A percentile compares a stretch with the other conserved stretches of the same genome.
These are phyloP conservation scores for Plasmodium vivax DNA, from an alignment of 169 alveolate genomes.

Conservation along the genomic window DNA sequence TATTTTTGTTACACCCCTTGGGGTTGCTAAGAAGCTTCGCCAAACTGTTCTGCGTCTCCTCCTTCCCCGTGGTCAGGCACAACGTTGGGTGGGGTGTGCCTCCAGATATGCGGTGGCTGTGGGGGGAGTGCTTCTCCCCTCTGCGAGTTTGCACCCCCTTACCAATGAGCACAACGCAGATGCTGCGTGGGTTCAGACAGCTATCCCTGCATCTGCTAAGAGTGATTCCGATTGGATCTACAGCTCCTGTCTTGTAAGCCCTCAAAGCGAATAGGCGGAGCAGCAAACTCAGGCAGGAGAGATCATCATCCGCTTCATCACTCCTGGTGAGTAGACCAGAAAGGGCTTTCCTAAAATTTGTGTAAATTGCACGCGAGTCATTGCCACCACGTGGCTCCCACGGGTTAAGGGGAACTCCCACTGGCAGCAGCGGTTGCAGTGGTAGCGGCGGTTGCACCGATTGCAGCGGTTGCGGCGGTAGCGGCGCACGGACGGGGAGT, in stretches of 20 bases:
- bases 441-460: no score
- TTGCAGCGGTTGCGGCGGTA: no score
- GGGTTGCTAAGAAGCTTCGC: not conserved
- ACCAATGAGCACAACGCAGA: not conserved
- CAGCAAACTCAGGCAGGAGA: not conserved
- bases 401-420: not conserved
- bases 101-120: not conserved
- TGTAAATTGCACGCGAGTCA: not conserved
- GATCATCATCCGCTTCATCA: not conserved
- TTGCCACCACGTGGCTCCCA: not conserved
- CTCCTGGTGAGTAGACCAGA: not conserved
- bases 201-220: not conserved
- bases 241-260: not conserved
- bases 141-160: not conserved
- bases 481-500: not conserved
- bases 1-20: not conserved
- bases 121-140: not conserved
- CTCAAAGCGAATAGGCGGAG: not conserved
- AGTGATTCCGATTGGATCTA: not conserved
- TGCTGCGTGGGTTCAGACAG: not conserved
- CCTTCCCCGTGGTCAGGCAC: not conserved
- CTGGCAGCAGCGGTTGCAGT: not conserved
- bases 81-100: not conserved
- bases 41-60: not conserved
- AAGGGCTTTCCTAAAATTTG: not conserved